These are phyloP conservation scores for Edaphochlamys debaryana DNA, from an alignment of 139 green algal species.

Conservation along the genomic window DNA sequence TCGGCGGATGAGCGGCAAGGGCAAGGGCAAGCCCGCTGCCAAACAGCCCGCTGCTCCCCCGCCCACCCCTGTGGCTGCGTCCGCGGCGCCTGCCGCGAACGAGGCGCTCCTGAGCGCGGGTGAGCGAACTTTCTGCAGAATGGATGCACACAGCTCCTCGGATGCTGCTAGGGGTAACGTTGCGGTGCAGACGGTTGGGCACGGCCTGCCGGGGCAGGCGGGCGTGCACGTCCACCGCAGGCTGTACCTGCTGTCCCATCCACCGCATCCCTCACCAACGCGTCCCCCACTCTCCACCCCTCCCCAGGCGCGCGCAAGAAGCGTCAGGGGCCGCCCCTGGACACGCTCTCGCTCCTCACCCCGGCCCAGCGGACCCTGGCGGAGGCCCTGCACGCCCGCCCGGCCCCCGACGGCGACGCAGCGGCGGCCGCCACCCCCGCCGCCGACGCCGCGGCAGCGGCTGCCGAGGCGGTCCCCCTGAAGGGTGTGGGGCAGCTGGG, in stretches of 20 bases:
- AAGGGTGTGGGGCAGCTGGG: slow-evolving; percentile 17
- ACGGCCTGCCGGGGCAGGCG: too few species aligned
- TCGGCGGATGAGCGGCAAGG: slow-evolving; percentile 1
- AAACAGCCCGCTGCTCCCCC: background rate
- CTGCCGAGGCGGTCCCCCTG: background rate
- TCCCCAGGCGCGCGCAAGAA: slow-evolving; percentile 1
- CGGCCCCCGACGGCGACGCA: background rate
- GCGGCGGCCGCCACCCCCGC: background rate
- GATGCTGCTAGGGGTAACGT: too few species aligned
- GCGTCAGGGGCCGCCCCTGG: background rate
- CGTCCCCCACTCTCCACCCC: background rate
- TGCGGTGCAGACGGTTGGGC: too few species aligned
- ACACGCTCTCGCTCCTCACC: slow-evolving; percentile 17
- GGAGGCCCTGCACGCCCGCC: background rate
- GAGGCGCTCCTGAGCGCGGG: background rate
- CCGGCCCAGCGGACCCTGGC: slow-evolving; percentile 25
- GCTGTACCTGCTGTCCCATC: background rate
- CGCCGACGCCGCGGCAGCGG: background rate
- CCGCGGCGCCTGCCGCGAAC: background rate
- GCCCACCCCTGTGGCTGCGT: background rate
- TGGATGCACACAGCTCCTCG: too few species aligned
- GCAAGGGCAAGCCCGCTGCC: background rate
- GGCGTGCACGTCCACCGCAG: too few species aligned
- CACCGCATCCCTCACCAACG: background rate
- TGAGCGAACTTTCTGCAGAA: background rate